These are phyloP conservation scores for Cyclanthera cordifolia DNA, from an alignment of 306 rosid genomes.

Conservation along the genomic window DNA sequence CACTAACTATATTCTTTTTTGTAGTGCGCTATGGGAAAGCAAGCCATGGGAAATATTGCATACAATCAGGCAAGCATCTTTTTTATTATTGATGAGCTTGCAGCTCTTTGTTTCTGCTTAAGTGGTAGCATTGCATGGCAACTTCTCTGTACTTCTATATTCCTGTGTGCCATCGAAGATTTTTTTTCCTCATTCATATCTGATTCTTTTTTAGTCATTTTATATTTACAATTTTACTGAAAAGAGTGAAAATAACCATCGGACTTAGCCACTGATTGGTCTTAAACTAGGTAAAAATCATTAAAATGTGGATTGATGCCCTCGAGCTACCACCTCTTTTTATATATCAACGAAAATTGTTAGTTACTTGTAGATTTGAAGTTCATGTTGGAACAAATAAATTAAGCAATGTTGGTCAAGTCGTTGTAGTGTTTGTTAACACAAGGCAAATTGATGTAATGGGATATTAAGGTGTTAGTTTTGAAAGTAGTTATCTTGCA, in stretches of 20 bases:
- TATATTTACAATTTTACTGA: not conserved
- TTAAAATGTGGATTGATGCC: not conserved
- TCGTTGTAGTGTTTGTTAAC: too few relatives aligned
- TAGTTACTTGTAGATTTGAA: not conserved
- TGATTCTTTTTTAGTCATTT: not conserved
- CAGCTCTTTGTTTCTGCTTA: not conserved
- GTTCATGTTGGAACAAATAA: not conserved
- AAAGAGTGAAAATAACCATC: not conserved
- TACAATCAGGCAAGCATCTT: slow-evolving; percentile 59
- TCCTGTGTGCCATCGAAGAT: not conserved
- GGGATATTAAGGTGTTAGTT: too few relatives aligned
- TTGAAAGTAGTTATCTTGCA: too few relatives aligned
- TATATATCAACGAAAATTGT: too few relatives aligned
- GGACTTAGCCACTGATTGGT: not conserved
- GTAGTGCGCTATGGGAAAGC: slow-evolving; percentile 98
- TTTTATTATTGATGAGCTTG: not conserved
- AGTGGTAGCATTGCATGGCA: not conserved
- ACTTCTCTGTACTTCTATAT: not conserved
- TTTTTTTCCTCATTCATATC: not conserved
- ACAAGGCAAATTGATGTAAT: too few relatives aligned
- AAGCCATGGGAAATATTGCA: slow-evolving; percentile 98
- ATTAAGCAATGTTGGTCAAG: not conserved
- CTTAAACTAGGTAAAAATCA: not conserved
- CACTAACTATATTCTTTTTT: slow-evolving; percentile 10
- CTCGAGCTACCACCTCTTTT: not conserved